These are phyloP conservation scores for Rhynchosporium secalis DNA, from an alignment of 2,329 filamentous ascomycete genomes.

Conservation along the genomic window DNA sequence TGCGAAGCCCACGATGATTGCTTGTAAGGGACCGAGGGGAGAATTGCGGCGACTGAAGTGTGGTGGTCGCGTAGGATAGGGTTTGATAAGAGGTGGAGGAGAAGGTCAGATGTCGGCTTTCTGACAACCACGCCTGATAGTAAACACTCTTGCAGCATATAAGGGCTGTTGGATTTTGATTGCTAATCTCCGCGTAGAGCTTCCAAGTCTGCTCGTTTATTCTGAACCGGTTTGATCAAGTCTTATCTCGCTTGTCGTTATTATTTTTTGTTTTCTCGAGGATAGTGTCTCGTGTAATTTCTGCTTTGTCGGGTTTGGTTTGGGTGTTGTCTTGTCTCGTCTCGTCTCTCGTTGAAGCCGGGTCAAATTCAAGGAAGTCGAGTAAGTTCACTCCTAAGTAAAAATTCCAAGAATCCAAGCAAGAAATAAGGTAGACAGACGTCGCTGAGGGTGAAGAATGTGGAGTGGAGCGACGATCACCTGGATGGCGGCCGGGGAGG, in stretches of 20 bases:
- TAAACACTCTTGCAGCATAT: slow-evolving; percentile 15
- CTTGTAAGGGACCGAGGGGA: slow-evolving; percentile 14
- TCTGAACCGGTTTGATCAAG: background rate
- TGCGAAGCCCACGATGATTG: slow-evolving; percentile 35
- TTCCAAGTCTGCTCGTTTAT: background rate
- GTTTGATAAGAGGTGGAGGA: slow-evolving; percentile 14
- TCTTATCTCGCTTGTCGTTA: background rate
- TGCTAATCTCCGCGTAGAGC: background rate
- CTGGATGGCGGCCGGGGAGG: slow-evolving; percentile 42
- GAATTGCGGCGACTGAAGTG: background rate
- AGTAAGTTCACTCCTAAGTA: background rate
- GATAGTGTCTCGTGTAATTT: slow-evolving; percentile 1
- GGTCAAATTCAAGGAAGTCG: background rate
- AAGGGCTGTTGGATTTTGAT: background rate
- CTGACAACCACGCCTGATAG: slow-evolving; percentile 15
- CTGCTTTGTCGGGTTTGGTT: slow-evolving; percentile 1
- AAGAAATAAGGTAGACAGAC: slow-evolving; percentile 13
- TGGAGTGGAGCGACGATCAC: slow-evolving; percentile 43
- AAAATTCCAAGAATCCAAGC: background rate
- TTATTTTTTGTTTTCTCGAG: background rate
- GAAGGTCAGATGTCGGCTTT: slow-evolving; percentile 18
- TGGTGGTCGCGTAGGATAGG: slow-evolving; percentile 12
- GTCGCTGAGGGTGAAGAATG: slow-evolving; percentile 36
- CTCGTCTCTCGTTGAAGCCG: slow-evolving; percentile 20
- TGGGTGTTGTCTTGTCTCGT: slow-evolving; percentile 1